phyloP scores from a whole-genome alignment of 2,329 filamentous ascomycete genomes.

The Colletotrichum euphorbiae region DNA sequence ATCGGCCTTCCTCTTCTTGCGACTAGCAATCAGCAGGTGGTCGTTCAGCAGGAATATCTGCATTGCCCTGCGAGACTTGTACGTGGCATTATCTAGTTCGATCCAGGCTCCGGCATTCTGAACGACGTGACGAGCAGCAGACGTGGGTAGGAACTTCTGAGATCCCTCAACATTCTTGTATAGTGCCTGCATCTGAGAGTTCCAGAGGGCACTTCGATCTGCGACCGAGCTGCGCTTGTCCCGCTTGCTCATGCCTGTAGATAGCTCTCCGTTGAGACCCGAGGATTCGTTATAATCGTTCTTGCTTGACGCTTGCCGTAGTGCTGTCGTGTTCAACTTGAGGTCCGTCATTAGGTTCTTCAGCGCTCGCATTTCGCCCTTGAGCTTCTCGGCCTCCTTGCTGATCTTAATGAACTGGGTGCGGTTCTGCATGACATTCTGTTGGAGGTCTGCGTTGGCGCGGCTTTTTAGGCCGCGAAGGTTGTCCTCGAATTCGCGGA shows the following conservation, averaged over 20 bases:
- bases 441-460: slow-evolving; percentile 86
- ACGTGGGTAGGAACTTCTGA: slow-evolving; percentile 93
- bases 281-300: slow-evolving; percentile 59
- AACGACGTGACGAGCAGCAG: slow-evolving; percentile 91
- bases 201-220: slow-evolving; percentile 75
- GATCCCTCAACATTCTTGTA: slow-evolving; percentile 99
- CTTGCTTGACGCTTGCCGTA: slow-evolving; percentile 69
- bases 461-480: slow-evolving; percentile 82
- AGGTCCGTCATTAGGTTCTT: slow-evolving; percentile 93
- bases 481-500: slow-evolving; percentile 81
- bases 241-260: slow-evolving; percentile 70
- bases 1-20: slow-evolving; percentile 91
- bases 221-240: slow-evolving; percentile 92
- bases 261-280: slow-evolving; percentile 63
- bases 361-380: slow-evolving; percentile 92
- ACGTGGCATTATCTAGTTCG: slow-evolving; percentile 96
- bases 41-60: slow-evolving; percentile 95
- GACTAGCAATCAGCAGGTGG: slow-evolving; percentile 88
- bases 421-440: slow-evolving; percentile 96
- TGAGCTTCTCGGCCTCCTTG: slow-evolving; percentile 98
- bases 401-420: slow-evolving; percentile 99
- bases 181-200: slow-evolving; percentile 79
- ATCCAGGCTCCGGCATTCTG: slow-evolving; percentile 95
- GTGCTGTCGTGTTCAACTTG: slow-evolving; percentile 78
- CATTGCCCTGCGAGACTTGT: slow-evolving; percentile 90